Evolutionary conservation across 495 filamentous ascomycete species (phyloP).

Genomic region (Trichoderma gamsii): DNA sequence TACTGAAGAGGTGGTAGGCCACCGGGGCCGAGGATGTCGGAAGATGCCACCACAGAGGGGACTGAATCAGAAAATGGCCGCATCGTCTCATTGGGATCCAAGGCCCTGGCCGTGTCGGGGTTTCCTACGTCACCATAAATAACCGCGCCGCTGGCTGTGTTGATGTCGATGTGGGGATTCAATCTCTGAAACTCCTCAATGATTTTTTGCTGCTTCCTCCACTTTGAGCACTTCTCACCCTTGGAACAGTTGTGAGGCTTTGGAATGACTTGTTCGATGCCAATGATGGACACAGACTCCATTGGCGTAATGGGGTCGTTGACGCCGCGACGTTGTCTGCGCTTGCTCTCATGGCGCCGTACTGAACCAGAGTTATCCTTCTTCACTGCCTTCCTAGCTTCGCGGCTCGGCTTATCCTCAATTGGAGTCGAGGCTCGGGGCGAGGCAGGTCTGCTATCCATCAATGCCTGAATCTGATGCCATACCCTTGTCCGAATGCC

Average conservation of each 20-base stretch:
- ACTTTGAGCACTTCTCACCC: conserved; percentile 83
- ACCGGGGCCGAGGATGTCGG: conserved; percentile 72
- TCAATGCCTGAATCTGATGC: conserved; percentile 70
- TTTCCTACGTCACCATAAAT: conserved; percentile 67
- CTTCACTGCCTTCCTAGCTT: conserved; percentile 35
- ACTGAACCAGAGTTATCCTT: conserved; percentile 32
- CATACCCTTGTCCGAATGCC: conserved; percentile 82
- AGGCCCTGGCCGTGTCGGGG: conserved; percentile 50
- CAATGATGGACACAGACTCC: conserved; percentile 86
- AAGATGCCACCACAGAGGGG: conserved; percentile 83
- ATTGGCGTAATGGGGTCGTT: conserved; percentile 64
- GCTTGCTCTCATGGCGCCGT: conserved; percentile 38
- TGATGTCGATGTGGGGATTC: conserved; percentile 53
- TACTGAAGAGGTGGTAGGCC: conserved; percentile 53
- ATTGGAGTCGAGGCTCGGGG: conserved; percentile 51
- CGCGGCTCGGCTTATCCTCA: conserved; percentile 45
- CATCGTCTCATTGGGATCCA: conserved; percentile 25
- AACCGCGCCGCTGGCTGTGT: conserved; percentile 54
- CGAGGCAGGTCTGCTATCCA: conserved; percentile 52
- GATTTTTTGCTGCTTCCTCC: conserved; percentile 63
- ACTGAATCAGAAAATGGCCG: conserved; percentile 37
- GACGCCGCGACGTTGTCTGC: conserved; percentile 29
- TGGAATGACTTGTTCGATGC: conserved; percentile 80
- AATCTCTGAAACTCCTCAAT: conserved; percentile 61
- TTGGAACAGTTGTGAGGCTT: conserved; percentile 83